Evolutionary conservation across 805 yeast genomes (phyloP).

Genomic region (Myxozyma neotropica): DNA sequence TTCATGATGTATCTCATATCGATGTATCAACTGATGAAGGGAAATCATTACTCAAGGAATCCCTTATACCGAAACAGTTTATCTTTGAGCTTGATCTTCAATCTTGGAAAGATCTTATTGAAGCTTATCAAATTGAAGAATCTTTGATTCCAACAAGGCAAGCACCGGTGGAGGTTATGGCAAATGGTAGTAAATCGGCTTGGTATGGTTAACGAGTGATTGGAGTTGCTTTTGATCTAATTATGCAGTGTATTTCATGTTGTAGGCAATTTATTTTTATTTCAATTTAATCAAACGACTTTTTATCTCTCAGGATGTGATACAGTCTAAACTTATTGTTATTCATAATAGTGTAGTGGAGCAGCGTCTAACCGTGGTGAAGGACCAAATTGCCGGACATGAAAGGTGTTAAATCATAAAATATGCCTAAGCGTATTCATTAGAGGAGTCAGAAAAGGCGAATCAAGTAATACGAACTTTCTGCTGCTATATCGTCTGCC

Average conservation of each 20-base stretch:
- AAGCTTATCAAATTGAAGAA: slow-evolving; percentile 57
- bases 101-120: slow-evolving; percentile 64
- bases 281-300: no score
- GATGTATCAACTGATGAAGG: slow-evolving; percentile 7
- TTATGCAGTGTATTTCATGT: background rate
- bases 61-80: slow-evolving; percentile 54
- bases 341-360: no score
- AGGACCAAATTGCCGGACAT: no score
- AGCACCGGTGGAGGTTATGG: slow-evolving; percentile 21
- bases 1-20: slow-evolving; percentile 35
- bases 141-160: slow-evolving; percentile 54
- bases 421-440: no score
- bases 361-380: no score
- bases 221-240: background rate
- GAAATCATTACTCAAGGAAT: background rate
- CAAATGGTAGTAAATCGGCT: background rate
- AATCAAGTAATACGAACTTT: no score
- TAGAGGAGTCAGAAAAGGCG: no score
- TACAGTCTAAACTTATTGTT: no score
- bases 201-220: slow-evolving; percentile 26
- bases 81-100: slow-evolving; percentile 70
- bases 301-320: no score
- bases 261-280: no score
- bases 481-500: no score
- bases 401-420: no score